Conservation (phyloP, 352 stramenopile species). For the Phytophthora chlamydospora region DNA sequence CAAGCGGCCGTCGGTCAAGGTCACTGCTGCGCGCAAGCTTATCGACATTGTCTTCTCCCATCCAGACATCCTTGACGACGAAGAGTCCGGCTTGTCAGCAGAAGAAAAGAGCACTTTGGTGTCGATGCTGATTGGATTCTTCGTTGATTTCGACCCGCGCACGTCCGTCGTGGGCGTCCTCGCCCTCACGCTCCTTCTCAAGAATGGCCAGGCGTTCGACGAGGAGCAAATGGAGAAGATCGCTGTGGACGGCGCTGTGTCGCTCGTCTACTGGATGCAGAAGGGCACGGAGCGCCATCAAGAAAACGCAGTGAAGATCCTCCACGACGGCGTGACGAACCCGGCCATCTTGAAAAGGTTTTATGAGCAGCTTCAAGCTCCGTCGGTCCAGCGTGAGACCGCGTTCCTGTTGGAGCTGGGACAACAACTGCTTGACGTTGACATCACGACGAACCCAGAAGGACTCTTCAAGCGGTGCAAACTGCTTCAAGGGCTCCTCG, state of each 20-base stretch:
- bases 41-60: constrained; percentile 78
- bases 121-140: constrained; percentile 73
- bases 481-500: constrained; percentile 61
- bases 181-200: constrained; percentile 68
- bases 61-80: constrained; percentile 60
- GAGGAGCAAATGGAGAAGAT: constrained; percentile 74
- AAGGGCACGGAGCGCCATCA: constrained; percentile 84
- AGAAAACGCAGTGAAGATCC: constrained; percentile 78
- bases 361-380: constrained; percentile 62
- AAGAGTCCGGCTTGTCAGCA: constrained; percentile 45
- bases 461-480: constrained; percentile 74
- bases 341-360: constrained; percentile 50
- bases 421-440: constrained; percentile 74
- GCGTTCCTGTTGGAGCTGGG: constrained; percentile 70
- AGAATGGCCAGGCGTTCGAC: constrained; percentile 60
- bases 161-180: constrained; percentile 80
- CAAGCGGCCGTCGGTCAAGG: constrained; percentile 60
- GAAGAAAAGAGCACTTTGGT: constrained; percentile 68
- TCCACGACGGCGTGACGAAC: constrained; percentile 69
- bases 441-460: constrained; percentile 53
- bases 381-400: constrained; percentile 56
- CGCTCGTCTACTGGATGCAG: constrained; percentile 84
- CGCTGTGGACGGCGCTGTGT: constrained; percentile 69
- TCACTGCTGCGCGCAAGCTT: constrained; percentile 74
- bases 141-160: constrained; percentile 70